These are phyloP conservation scores for Tricholoma bakamatsutake DNA, from an alignment of 768 basidiomycete species.

Conservation along the genomic window DNA sequence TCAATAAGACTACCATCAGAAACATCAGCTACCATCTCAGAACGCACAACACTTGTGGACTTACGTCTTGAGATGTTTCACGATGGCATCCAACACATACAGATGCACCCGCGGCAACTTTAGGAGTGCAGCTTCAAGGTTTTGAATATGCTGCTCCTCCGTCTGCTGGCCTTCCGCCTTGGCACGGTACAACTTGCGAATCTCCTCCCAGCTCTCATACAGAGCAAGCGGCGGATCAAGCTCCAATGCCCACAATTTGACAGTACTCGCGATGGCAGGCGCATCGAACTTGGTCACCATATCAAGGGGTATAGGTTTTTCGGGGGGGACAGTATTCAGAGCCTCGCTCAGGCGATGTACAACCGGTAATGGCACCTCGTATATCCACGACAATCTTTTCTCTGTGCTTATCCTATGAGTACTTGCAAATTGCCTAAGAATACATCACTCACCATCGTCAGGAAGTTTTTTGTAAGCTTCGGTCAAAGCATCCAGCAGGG, in stretches of 20 bases:
- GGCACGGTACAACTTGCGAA: constrained; percentile 79
- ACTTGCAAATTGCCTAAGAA: neutral
- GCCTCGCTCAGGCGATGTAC: constrained; percentile 83
- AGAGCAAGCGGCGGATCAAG: constrained; percentile 79
- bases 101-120: constrained; percentile 75
- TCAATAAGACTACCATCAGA: constrained; percentile 52
- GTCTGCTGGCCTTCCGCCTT: constrained; percentile 48
- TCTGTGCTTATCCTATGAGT: constrained; percentile 35
- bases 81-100: constrained; percentile 69
- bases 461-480: constrained; percentile 57
- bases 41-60: constrained; percentile 18
- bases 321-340: constrained; percentile 66
- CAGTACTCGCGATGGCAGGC: constrained; percentile 76
- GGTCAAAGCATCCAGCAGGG: constrained; percentile 57
- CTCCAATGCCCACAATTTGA: constrained; percentile 92
- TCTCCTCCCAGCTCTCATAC: constrained; percentile 91
- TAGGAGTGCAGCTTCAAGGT: constrained; percentile 56
- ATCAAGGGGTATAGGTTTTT: constrained; percentile 47
- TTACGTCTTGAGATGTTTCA: constrained; percentile 71
- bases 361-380: constrained; percentile 81
- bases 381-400: constrained; percentile 89
- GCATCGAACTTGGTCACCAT: constrained; percentile 66
- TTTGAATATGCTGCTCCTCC: constrained; percentile 57
- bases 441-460: constrained; percentile 51
- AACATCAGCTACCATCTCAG: neutral